A percentile compares a stretch with the other conserved stretches of the same genome.
These are phyloP conservation scores for Trichomonascaceae sp. DNA, from an alignment of 1,139 yeast species.

Conservation along the genomic window DNA sequence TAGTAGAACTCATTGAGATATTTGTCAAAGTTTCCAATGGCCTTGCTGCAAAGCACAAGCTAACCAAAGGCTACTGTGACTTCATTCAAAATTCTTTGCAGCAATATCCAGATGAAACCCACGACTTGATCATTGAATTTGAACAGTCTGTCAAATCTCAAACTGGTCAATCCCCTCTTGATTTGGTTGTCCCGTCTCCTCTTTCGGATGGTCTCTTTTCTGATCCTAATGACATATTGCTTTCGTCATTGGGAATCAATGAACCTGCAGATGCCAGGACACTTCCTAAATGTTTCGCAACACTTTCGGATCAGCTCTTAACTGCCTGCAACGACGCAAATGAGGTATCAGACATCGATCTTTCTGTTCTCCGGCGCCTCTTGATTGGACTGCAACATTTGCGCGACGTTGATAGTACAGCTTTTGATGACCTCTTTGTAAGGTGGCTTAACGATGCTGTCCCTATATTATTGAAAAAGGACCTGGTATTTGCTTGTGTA, in stretches of 20 bases:
- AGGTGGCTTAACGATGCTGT: conserved; percentile 26
- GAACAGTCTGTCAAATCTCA: conserved; percentile 21
- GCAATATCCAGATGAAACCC: conserved; percentile 8
- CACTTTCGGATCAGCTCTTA: conserved; percentile 16
- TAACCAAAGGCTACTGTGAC: conserved; percentile 26
- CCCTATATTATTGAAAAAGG: conserved; percentile 20
- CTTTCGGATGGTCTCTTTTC: conserved; percentile 21
- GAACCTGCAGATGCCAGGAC: conserved; percentile 18
- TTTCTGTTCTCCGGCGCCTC: conserved; percentile 14
- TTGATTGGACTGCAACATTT: conserved; percentile 21
- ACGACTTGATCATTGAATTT: conserved; percentile 22
- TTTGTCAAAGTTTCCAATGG: conserved; percentile 21
- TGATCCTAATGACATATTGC: conserved; percentile 3
- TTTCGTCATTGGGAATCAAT: conserved; percentile 10
- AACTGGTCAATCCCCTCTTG: conserved; percentile 21
- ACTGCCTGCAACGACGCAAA: conserved; percentile 15
- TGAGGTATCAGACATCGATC: conserved; percentile 9
- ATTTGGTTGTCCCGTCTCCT: conserved; percentile 27
- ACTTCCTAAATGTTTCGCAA: conserved; percentile 18
- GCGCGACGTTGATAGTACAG: conserved; percentile 20
- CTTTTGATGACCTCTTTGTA: conserved; percentile 21
- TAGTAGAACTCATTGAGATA: conserved; percentile 20
- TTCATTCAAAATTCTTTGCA: conserved; percentile 20
- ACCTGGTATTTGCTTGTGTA: conserved; percentile 25
- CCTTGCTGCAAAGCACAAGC: conserved; percentile 20